Evolutionary conservation across 176 grass and related monocot genomes (phyloP).

Genomic region (Oryza coarctata): DNA sequence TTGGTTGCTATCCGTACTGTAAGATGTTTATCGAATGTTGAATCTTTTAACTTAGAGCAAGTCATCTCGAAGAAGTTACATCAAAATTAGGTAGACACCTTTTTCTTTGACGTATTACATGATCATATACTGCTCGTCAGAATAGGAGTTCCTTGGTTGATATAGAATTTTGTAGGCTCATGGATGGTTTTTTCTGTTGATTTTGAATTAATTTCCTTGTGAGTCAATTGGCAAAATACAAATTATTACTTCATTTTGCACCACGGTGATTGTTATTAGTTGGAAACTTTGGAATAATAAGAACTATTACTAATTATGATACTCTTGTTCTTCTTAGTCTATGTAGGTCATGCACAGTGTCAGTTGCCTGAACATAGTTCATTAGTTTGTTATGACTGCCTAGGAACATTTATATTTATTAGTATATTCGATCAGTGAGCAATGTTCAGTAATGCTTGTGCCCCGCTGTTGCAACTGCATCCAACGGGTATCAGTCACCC

Average conservation of each 20-base stretch:
- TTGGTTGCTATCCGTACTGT: slow-evolving; percentile 84
- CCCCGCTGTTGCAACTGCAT: background rate
- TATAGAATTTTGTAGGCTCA: background rate
- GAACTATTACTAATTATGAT: too few relatives aligned
- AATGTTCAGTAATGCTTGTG: background rate
- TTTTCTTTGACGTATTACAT: background rate
- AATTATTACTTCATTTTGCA: too few relatives aligned
- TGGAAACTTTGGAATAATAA: too few relatives aligned
- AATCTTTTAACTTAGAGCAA: slow-evolving; percentile 82
- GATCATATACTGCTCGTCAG: background rate
- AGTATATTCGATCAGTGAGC: background rate
- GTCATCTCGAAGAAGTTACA: slow-evolving; percentile 82
- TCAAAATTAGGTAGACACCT: slow-evolving; percentile 50
- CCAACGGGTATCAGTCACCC: slow-evolving; percentile 77
- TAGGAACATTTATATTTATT: too few relatives aligned
- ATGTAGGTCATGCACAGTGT: too few relatives aligned
- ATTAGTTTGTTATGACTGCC: too few relatives aligned
- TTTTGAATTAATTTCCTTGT: background rate
- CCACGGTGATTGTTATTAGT: background rate
- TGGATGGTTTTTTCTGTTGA: background rate
- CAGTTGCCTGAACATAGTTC: too few relatives aligned
- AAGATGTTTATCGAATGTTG: slow-evolving; percentile 80
- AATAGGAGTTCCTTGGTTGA: background rate
- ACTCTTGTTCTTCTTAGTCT: too few relatives aligned
- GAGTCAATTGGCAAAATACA: too few relatives aligned